Base-by-base conservation (phyloP, 192 early-diverging fungal species). In the Backusella mclennaniae region DNA sequence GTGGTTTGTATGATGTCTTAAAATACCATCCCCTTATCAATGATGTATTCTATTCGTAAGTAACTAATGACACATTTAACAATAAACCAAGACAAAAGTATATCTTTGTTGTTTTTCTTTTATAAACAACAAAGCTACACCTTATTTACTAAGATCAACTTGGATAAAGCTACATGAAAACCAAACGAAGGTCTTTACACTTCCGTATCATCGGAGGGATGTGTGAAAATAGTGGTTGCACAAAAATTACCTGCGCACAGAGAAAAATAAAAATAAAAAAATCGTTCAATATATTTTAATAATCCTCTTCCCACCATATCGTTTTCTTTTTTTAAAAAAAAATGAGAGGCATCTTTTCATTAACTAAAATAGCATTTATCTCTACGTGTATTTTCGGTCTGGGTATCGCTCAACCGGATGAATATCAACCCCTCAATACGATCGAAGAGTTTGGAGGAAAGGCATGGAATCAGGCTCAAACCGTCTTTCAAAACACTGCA, bases 401-500 rank as follows among this genome's bases (percentile, higher is more conserved):
- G 53, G 23, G 21, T 26, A 56, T 23, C 21, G 21, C 53, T 12
- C 19, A 56, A 56, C 21, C n/a, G 23, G 53, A 56, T 7, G 53
- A 56, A 21, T 56, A 11, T 21, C 53, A 56, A 3, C 8, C 19
- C 5, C n/a, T 9, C 7, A 23, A 56, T 56, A 7, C 19, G n/a
- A 56, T 56, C 5, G 21, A 56, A 56, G 53, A 56, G n/a, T 2
- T 56, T 21, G 53, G 53, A 56, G 53, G 53, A 56, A 56, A 56
- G 53, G 53, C 21, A 9, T 56, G 53, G 53, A 49, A 68, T 63
- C 44, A 46, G 3, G 42, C 75, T 29, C 53, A 75, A 39, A 76
- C 80, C 12, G 82, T 79, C 63, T 72, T 83, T 29, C 79, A 80
- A 15, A 76, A 83, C 66, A 49, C 77, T 23, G 53, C 21, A 2